A percentile compares a stretch with the other conserved stretches of the same genome.
phyloP scores from a whole-genome alignment of 176 grass and related monocot genomes.

The Bothriochloa decipiens region DNA sequence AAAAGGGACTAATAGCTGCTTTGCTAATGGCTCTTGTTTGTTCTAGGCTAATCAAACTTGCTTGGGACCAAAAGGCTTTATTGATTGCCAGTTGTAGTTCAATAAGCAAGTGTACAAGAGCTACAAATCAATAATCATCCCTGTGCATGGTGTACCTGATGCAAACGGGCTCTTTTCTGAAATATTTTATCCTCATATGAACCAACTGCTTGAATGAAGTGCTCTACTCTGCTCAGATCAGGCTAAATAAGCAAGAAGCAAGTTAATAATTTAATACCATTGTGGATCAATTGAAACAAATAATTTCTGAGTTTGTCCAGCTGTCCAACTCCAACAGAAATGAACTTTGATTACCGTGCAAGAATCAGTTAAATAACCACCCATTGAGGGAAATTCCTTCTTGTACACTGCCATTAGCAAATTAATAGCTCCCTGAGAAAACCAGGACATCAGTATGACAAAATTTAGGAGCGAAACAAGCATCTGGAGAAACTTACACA shows the following conservation, averaged over 20 bases:
- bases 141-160: conserved; percentile 61
- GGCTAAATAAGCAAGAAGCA: conserved; percentile 60
- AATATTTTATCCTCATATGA: conserved; percentile 93
- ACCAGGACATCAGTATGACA: conserved; percentile 33
- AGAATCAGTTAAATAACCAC: conserved; percentile 89
- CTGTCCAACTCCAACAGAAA: not conserved
- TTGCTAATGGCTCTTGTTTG: not conserved
- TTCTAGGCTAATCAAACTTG: not conserved
- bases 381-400: conserved; percentile 85
- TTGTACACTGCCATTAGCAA: conserved; percentile 97
- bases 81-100: not conserved
- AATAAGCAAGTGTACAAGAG: conserved; percentile 3
- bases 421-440: conserved; percentile 93
- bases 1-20: not conserved
- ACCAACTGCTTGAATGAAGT: conserved; percentile 98
- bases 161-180: conserved; percentile 88
- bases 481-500: not conserved
- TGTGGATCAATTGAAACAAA: not conserved
- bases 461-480: conserved; percentile 20
- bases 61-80: not conserved
- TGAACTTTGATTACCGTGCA: conserved; percentile 72
- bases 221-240: conserved; percentile 83
- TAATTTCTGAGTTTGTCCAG: conserved; percentile 3
- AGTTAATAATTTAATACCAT: conserved; percentile 16
- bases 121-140: conserved; percentile 28